These are phyloP conservation scores for Cadophora sp. DNA, from an alignment of 2,329 filamentous ascomycete species.

Conservation along the genomic window DNA sequence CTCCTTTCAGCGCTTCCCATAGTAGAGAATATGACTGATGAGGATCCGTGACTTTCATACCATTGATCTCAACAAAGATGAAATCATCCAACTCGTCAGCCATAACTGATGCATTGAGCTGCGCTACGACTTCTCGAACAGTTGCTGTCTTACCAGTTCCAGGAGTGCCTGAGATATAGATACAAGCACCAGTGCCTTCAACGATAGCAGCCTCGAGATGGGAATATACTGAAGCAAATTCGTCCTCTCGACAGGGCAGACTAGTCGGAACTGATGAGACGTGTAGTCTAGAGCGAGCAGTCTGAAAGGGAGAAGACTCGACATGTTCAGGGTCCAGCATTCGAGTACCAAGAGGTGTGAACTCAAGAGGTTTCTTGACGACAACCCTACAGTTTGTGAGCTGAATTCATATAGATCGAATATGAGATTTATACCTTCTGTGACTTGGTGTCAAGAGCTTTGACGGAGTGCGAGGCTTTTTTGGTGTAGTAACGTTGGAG, in stretches of 20 bases:
- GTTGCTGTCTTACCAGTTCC: slow-evolving; percentile 98
- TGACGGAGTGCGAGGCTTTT: slow-evolving; percentile 48
- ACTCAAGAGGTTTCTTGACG: slow-evolving; percentile 89
- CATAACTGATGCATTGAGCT: slow-evolving; percentile 85
- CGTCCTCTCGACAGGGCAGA: slow-evolving; percentile 88
- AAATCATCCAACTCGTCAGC: slow-evolving; percentile 97
- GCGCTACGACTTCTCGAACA: slow-evolving; percentile 90
- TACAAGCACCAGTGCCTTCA: slow-evolving; percentile 92
- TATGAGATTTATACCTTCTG: slow-evolving; percentile 55
- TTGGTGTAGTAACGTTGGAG: slow-evolving; percentile 46
- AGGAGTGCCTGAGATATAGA: slow-evolving; percentile 98
- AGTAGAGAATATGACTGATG: slow-evolving; percentile 94
- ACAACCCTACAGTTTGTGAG: slow-evolving; percentile 56
- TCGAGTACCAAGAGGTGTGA: slow-evolving; percentile 92
- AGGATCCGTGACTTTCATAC: slow-evolving; percentile 98
- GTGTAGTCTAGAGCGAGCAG: slow-evolving; percentile 87
- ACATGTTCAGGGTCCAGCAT: slow-evolving; percentile 77
- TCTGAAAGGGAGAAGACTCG: slow-evolving; percentile 86
- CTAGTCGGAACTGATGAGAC: slow-evolving; percentile 91
- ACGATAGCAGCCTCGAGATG: slow-evolving; percentile 94
- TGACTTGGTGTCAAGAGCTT: slow-evolving; percentile 65
- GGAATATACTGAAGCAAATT: slow-evolving; percentile 91
- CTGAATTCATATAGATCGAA: background rate
- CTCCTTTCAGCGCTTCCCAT: slow-evolving; percentile 94
- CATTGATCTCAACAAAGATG: slow-evolving; percentile 99